A percentile compares a stretch with the other conserved stretches of the same genome.
Evolutionary conservation across 73 alveolate genomes (phyloP).

Genomic region (Paramecium primaurelia): DNA sequence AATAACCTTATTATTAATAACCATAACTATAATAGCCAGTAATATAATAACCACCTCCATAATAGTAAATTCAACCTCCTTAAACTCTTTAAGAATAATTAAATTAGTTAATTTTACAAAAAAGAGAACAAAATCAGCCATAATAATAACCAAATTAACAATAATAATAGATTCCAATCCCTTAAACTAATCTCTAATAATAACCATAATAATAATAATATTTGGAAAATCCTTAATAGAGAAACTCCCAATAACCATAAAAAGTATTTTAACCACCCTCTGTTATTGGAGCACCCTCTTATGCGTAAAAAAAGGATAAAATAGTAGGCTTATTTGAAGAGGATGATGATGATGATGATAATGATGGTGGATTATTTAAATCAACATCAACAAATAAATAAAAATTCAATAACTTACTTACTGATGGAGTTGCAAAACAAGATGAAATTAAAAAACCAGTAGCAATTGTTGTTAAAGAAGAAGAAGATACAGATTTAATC

Average conservation of each 20-base stretch:
- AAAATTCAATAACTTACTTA: not conserved
- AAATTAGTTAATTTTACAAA: not conserved
- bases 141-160: not conserved
- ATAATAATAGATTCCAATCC: not conserved
- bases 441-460: not conserved
- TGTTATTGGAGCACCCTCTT: not conserved
- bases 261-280: not conserved
- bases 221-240: not conserved
- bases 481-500: not conserved
- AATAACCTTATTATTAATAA: not conserved
- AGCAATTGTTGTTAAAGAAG: not conserved
- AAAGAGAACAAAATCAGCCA: not conserved
- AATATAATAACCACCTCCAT: not conserved
- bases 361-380: not conserved
- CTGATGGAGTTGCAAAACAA: not conserved
- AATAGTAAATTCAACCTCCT: not conserved
- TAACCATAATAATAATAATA: not conserved
- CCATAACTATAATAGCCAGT: not conserved
- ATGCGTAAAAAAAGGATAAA: not conserved
- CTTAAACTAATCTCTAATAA: not conserved
- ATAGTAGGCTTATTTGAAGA: not conserved
- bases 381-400: not conserved
- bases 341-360: slow-evolving; percentile 27
- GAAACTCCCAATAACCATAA: not conserved
- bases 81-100: not conserved